These are phyloP conservation scores for Sugiyamaella novakii DNA, from an alignment of 1,139 yeast species.

Conservation along the genomic window DNA sequence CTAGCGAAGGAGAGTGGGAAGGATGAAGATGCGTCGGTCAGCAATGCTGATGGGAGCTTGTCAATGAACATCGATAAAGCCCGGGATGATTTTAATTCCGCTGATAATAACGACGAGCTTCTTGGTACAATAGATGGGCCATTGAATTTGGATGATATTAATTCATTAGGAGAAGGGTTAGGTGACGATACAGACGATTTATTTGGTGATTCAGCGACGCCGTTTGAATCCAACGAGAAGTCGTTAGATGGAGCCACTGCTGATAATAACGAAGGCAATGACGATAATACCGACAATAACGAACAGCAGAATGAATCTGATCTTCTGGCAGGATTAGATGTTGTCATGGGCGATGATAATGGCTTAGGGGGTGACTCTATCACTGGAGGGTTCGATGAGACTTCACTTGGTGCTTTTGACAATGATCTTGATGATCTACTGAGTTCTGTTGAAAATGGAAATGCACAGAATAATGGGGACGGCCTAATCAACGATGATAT, in stretches of 20 bases:
- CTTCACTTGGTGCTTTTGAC: conserved; percentile 15
- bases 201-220: conserved; percentile 16
- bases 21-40: not conserved
- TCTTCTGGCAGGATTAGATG: conserved; percentile 17
- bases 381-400: conserved; percentile 6
- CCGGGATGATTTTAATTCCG: conserved; percentile 6
- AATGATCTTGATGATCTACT: conserved; percentile 20
- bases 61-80: conserved; percentile 1
- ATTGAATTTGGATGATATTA: conserved; percentile 18
- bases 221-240: conserved; percentile 8
- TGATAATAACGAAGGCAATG: not conserved
- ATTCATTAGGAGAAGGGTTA: conserved; percentile 19
- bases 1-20: not conserved
- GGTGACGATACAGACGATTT: conserved; percentile 20
- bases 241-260: not conserved
- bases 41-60: not conserved
- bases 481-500: conserved; percentile 20
- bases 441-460: conserved; percentile 15
- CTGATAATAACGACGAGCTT: conserved; percentile 16
- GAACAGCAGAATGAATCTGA: conserved; percentile 10
- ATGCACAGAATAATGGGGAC: conserved; percentile 10
- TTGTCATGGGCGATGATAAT: conserved; percentile 7
- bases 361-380: conserved; percentile 1
- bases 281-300: conserved; percentile 2
- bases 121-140: conserved; percentile 18